Evolutionary conservation across 306 rosid genomes (phyloP), one percentile per base, ranked within the genome.

Genomic region (Lithocarpus polystachyus): DNA sequence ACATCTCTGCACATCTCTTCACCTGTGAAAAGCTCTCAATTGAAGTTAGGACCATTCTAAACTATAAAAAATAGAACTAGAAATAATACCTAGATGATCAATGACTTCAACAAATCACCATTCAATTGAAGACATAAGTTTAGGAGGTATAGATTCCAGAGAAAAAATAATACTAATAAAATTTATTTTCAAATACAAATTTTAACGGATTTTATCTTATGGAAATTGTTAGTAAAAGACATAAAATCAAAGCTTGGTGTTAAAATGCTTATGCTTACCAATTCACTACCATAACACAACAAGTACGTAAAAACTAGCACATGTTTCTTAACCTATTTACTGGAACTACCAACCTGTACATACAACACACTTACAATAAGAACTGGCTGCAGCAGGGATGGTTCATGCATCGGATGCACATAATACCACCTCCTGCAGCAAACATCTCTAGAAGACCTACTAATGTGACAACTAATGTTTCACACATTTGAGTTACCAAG

Each of bases 1-100:
- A 93, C 99, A 96, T 96, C 86, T 96, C 99, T 48, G 94, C 97
- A 88, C 99, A 96, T 77, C 98, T 89, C 87, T 96, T 96, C 73
- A 96, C 99, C 99, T 96, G 87, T 73, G 71, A 72, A 84, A 80
- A 73, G 31, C 77, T 81, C 90, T 80, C 24, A 69, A 55, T 26
- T 73, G 52, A 26, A 71, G n/a, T 68, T 55, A 71, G 73, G 52
- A 79, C 60, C 31, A 67, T 59, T 26, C 62, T 77, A 69, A 75
- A 70, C 11, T 15, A 77, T 29, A 8, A 7, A 23, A 40, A 65
- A 26, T 64, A 53, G 6, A 37, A 45, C 12, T n/a, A 43, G 28
- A 37, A 53, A 31, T 18, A 69, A 52, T 62, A 26, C 70, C 22
- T 28, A 61, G 52, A 43, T 43, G 57, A 22, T 56, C 67, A 68